Percentiles rank a stretch among this genome's conserved stretches.
Evolutionary conservation across 2,329 filamentous ascomycete species (phyloP).

Genomic region (Domatiomyces globalis): DNA sequence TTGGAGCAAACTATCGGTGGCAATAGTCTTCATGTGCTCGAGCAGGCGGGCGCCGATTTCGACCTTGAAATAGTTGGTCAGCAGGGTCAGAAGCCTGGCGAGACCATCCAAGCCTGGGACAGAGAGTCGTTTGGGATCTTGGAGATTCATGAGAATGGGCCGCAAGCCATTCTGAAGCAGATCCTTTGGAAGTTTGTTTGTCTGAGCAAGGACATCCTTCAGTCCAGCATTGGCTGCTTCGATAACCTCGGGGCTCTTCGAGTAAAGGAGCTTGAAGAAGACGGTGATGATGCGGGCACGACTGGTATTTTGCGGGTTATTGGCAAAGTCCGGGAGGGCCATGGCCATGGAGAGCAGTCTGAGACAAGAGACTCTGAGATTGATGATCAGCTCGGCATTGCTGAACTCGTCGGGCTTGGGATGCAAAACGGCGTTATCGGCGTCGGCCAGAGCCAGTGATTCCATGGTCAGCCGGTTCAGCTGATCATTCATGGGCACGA

Average conservation of each 20-base stretch:
- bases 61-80: constrained; percentile 98
- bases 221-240: constrained; percentile 85
- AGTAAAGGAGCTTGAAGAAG: constrained; percentile 96
- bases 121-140: constrained; percentile 79
- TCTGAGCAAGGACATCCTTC: constrained; percentile 73
- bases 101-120: constrained; percentile 84
- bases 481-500: constrained; percentile 82
- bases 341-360: constrained; percentile 86
- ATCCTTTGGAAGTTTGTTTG: constrained; percentile 86
- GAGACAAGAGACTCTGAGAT: constrained; percentile 82
- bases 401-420: constrained; percentile 88
- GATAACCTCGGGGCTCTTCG: constrained; percentile 80
- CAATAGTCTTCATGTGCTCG: constrained; percentile 84
- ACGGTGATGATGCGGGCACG: constrained; percentile 66
- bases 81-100: constrained; percentile 70
- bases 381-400: constrained; percentile 89
- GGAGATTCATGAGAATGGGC: constrained; percentile 90
- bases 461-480: constrained; percentile 84
- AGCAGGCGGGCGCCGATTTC: constrained; percentile 89
- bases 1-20: constrained; percentile 65
- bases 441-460: constrained; percentile 83
- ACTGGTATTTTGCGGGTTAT: constrained; percentile 51
- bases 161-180: constrained; percentile 84
- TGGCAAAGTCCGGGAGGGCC: constrained; percentile 75
- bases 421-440: constrained; percentile 80